Conservation (phyloP, 2,329 filamentous ascomycete genomes). For the Penicillium fuscoglaucum region DNA sequence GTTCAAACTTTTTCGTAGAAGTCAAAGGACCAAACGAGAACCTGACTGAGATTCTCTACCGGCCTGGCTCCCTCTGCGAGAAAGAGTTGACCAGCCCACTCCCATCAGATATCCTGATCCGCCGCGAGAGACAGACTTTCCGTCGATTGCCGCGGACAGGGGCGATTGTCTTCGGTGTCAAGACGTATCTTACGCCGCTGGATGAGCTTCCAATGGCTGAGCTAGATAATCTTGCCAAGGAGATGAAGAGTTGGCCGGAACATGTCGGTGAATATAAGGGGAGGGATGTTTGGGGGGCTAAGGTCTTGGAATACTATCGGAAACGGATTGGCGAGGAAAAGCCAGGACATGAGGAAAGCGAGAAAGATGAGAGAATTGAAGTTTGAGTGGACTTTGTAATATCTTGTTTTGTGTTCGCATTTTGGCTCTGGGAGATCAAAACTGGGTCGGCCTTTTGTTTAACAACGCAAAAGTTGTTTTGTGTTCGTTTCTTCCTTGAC, state of each 20-base stretch:
- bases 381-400: slow-evolving; percentile 9
- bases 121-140: slow-evolving; percentile 54
- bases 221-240: slow-evolving; percentile 44
- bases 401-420: slow-evolving; percentile 1
- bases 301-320: slow-evolving; percentile 40
- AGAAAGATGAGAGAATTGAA: slow-evolving; percentile 14
- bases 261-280: slow-evolving; percentile 50
- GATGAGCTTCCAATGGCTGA: slow-evolving; percentile 45
- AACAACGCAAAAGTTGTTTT: slow-evolving; percentile 10
- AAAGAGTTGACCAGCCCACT: slow-evolving; percentile 37
- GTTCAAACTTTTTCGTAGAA: slow-evolving; percentile 54
- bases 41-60: slow-evolving; percentile 48
- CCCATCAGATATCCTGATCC: slow-evolving; percentile 47
- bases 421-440: slow-evolving; percentile 9
- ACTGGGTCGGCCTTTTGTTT: slow-evolving; percentile 12
- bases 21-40: slow-evolving; percentile 40
- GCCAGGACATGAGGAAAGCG: not conserved
- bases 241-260: slow-evolving; percentile 49
- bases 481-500: not conserved
- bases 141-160: slow-evolving; percentile 46
- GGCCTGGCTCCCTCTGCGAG: slow-evolving; percentile 43
- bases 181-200: slow-evolving; percentile 48
- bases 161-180: slow-evolving; percentile 53
- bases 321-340: slow-evolving; percentile 20
- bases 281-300: slow-evolving; percentile 44